Evolutionary conservation across 2,329 filamentous ascomycete genomes (phyloP), one percentile per base, ranked within the genome.

Genomic region (Neodidymelliopsis sp.): DNA sequence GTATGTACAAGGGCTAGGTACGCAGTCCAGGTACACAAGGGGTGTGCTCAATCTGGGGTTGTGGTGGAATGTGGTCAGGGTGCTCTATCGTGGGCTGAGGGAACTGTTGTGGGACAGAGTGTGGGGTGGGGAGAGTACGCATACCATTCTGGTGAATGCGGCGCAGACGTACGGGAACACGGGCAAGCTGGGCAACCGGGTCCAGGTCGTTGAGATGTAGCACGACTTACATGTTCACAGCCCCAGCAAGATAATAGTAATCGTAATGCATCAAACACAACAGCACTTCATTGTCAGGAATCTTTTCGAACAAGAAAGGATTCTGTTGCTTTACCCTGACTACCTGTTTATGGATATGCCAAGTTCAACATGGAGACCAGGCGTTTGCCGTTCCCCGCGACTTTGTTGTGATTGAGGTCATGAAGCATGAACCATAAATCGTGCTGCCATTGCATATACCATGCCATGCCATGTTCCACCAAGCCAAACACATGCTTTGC

Each of bases 1-100:
- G 2, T 91, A 90, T 73, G 90, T 93, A 73, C 76, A 78, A n/a
- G 78, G 90, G 18, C 77, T 81, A 65, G 66, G 66, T 2, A 69
- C 74, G 8, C 59, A 75, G 38, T 65, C 66, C 12, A 72, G 74
- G 1, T 57, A 76, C 37, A 54, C 74, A 7, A 57, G 62, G 24
- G 73, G 74, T 1, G 33, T 77, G 16, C 33, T 77, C 6, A 72
- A 74, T 46, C 53, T 70, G 5, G 46, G 61, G 28, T 50, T 77
- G 9, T 85, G 83, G 83, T 64, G 78, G 37, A 79, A 82, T 62
- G 66, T 81, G 1, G 60, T 78, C 2, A 74, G 75, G 33, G 77
- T 86, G 9, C 30, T 81, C 5, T 75, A 78, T 42, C 79, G 80
- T 58, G 82, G 84, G 2, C 45, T 82, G 0, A 72, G 77, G 25